Percentiles rank a stretch among this genome's conserved stretches.
Evolutionary conservation across 1,139 yeast species (phyloP).

Genomic region (Sugiyamaella castrensis): DNA sequence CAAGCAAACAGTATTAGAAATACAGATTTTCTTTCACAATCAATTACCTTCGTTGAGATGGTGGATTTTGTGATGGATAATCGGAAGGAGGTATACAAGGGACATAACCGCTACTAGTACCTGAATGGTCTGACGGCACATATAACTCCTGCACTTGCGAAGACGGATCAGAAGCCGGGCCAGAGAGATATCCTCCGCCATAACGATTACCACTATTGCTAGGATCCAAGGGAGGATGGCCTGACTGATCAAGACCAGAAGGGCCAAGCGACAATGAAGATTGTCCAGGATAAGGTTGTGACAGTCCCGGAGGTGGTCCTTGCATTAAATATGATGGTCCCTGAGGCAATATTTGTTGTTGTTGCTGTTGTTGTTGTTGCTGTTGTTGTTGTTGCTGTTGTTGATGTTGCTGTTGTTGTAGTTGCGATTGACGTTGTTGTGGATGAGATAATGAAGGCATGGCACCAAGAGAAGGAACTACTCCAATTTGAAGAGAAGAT

Average conservation of each 20-base stretch:
- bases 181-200: conserved; percentile 4
- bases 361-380: conserved; percentile 4
- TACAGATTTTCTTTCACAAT: too few relatives aligned
- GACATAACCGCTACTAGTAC: not conserved
- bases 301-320: too few relatives aligned
- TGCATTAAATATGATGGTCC: too few relatives aligned
- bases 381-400: conserved; percentile 6
- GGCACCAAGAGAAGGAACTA: not conserved
- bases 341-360: not conserved
- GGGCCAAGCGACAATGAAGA: too few relatives aligned
- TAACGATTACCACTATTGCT: not conserved
- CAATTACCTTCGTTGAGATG: too few relatives aligned
- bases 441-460: not conserved
- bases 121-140: conserved; percentile 2
- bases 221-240: too few relatives aligned
- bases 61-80: too few relatives aligned
- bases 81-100: too few relatives aligned
- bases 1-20: too few relatives aligned
- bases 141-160: conserved; percentile 7
- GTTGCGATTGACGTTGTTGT: not conserved
- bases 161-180: conserved; percentile 3
- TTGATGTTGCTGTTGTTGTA: conserved; percentile 4
- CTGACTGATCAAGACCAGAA: too few relatives aligned
- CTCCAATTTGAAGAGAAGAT: not conserved
- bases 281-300: too few relatives aligned